Evolutionary conservation across 176 grass and related monocot genomes (phyloP).

Genomic region (Echinochloa phyllopogon): DNA sequence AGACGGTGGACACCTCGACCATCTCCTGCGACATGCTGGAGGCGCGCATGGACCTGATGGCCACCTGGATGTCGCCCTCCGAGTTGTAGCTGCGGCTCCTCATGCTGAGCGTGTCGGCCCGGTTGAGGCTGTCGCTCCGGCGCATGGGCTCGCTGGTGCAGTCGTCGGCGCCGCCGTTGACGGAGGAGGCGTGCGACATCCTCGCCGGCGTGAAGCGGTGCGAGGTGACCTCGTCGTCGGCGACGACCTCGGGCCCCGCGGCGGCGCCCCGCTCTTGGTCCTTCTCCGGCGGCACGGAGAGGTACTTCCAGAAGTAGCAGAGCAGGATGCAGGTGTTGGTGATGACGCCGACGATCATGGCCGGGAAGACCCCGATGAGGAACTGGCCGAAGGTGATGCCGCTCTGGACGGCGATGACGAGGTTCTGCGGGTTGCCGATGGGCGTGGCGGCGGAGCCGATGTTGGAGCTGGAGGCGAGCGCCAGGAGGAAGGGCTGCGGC

Average conservation of each 20-base stretch:
- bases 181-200: conserved; percentile 72
- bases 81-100: conserved; percentile 74
- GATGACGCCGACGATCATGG: conserved; percentile 75
- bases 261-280: conserved; percentile 29
- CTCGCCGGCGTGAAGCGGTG: conserved; percentile 87
- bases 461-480: conserved; percentile 89
- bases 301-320: conserved; percentile 75
- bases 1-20: conserved; percentile 59
- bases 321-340: conserved; percentile 73
- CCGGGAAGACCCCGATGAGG: conserved; percentile 73
- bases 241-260: conserved; percentile 45
- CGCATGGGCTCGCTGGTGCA: conserved; percentile 45
- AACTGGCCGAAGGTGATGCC: conserved; percentile 81
- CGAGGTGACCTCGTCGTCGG: conserved; percentile 74
- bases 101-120: conserved; percentile 27
- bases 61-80: conserved; percentile 74
- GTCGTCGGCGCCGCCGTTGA: conserved; percentile 40
- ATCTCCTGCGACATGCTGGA: conserved; percentile 62
- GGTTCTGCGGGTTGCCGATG: conserved; percentile 98
- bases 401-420: conserved; percentile 88
- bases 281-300: conserved; percentile 53
- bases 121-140: conserved; percentile 45
- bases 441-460: conserved; percentile 86
- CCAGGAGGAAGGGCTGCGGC: conserved; percentile 92
- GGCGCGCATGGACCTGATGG: conserved; percentile 43